phyloP scores from a whole-genome alignment of 768 basidiomycete species.

The Leccinum sublutescens region DNA sequence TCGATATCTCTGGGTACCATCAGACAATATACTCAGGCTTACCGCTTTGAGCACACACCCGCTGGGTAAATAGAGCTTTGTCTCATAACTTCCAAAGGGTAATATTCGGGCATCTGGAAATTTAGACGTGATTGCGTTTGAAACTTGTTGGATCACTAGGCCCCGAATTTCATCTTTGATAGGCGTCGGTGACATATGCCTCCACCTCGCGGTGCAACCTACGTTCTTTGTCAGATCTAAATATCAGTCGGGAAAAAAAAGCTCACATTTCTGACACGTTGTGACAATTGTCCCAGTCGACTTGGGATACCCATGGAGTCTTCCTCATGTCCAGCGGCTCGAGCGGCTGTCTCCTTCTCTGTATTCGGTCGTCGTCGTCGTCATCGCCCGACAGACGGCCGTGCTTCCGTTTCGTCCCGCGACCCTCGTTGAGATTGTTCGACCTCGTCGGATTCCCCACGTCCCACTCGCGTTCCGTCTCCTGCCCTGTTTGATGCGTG shows the following conservation, averaged over 20 bases:
- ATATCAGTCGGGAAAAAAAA: neutral
- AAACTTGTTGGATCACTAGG: slow-evolving; percentile 70
- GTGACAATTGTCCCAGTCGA: slow-evolving; percentile 71
- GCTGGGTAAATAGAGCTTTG: slow-evolving; percentile 88
- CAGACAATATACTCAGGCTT: slow-evolving; percentile 8
- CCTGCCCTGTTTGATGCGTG: too few species aligned
- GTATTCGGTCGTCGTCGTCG: too few species aligned
- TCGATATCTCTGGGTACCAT: slow-evolving; percentile 79
- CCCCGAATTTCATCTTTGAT: slow-evolving; percentile 84
- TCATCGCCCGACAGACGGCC: too few species aligned
- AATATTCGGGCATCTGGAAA: slow-evolving; percentile 81
- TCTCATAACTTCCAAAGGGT: slow-evolving; percentile 93
- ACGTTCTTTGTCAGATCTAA: slow-evolving; percentile 3
- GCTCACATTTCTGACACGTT: slow-evolving; percentile 86
- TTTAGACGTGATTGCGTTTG: slow-evolving; percentile 52
- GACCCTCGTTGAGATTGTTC: too few species aligned
- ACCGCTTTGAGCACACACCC: slow-evolving; percentile 56
- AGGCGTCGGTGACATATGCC: slow-evolving; percentile 80
- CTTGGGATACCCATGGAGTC: slow-evolving; percentile 23
- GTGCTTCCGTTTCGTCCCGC: too few species aligned
- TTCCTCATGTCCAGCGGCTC: too few species aligned
- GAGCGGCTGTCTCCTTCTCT: too few species aligned
- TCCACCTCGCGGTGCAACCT: slow-evolving; percentile 88
- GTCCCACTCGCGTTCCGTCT: too few species aligned
- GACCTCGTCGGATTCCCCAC: too few species aligned